Percentiles rank a stretch among this genome's conserved stretches.
phyloP scores from a whole-genome alignment of 2,329 filamentous ascomycete species.

The Ceratocystis destructans region DNA sequence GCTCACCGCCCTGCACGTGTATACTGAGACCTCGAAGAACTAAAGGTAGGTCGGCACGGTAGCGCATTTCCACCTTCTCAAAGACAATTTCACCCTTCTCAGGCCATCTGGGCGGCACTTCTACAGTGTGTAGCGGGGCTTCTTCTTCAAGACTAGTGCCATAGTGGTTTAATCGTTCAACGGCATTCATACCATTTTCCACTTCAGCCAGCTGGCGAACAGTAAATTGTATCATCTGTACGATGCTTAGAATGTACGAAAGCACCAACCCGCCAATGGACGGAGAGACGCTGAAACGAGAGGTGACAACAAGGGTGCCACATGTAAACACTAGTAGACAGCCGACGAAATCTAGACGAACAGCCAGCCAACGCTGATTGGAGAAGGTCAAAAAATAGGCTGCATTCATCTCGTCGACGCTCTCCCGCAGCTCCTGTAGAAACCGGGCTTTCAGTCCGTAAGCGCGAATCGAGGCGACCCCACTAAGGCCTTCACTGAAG shows the following conservation, averaged over 20 bases:
- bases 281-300: constrained; percentile 70
- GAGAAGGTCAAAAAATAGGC: constrained; percentile 93
- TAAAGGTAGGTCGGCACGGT: constrained; percentile 56
- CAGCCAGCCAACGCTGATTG: constrained; percentile 85
- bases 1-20: constrained; percentile 60
- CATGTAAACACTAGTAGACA: constrained; percentile 75
- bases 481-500: constrained; percentile 77
- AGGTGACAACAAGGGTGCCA: constrained; percentile 83
- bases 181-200: constrained; percentile 96
- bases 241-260: constrained; percentile 83
- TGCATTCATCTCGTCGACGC: constrained; percentile 83
- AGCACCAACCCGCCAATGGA: constrained; percentile 79
- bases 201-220: constrained; percentile 89
- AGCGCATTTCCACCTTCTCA: constrained; percentile 64
- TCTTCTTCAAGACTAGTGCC: constrained; percentile 78
- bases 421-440: constrained; percentile 48
- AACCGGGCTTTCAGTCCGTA: constrained; percentile 75
- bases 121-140: constrained; percentile 62
- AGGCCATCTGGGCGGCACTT: constrained; percentile 67
- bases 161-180: constrained; percentile 84
- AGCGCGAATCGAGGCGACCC: constrained; percentile 72
- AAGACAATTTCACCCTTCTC: constrained; percentile 72
- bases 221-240: constrained; percentile 92
- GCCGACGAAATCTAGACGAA: constrained; percentile 73
- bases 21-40: constrained; percentile 59